Base-by-base conservation (phyloP, 2,329 filamentous ascomycete genomes). In the Ophioceras dolichostomum region DNA sequence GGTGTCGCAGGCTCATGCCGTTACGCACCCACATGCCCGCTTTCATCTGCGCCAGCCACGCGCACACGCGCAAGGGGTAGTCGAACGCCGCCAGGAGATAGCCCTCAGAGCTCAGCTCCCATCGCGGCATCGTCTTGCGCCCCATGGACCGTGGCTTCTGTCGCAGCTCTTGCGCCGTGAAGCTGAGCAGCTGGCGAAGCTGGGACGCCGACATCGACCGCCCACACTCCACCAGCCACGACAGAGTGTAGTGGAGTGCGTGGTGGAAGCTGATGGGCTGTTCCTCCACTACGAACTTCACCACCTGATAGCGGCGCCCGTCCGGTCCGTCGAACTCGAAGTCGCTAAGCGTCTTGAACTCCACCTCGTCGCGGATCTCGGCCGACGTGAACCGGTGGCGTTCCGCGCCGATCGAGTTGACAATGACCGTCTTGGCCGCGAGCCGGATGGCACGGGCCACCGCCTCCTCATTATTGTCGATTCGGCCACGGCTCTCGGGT, bases 21-120 rank as follows among this genome's bases (percentile, higher is more conserved):
- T 98, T 98, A 39, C 91, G 79, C 44, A 98, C 89, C 91, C 93
- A 98, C 79, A 96, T 94, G 36, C 87, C 85, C 14, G 89, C 87
- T 57, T 94, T 94, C 77, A 98, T 96, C 62, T 98, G 93, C 5
- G 91, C 84, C 22, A 98, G 67, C 91, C 91, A 98, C 16, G 86
- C 87, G 54, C 87, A 95, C 1, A 96, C 88, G 37, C 93, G 75
- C 4, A 98, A 67, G 1, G 93, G 89, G 49, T 85, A 94, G 56
- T 98, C 91, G 50, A 98, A 94, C 36, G 87, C 76, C 2, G 83
- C 80, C 55, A 94, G 78, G 17, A 94, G 65, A 50, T 88, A 79
- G 53, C 94, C 86, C 49, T 94, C 83, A 0, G 80, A 62, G 0
- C 64, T 65, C 44, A 73, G 70, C 13, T 75, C 67, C 17, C 70